phyloP scores from a whole-genome alignment of 257 asterid genomes.

The Eucommia ulmoides region DNA sequence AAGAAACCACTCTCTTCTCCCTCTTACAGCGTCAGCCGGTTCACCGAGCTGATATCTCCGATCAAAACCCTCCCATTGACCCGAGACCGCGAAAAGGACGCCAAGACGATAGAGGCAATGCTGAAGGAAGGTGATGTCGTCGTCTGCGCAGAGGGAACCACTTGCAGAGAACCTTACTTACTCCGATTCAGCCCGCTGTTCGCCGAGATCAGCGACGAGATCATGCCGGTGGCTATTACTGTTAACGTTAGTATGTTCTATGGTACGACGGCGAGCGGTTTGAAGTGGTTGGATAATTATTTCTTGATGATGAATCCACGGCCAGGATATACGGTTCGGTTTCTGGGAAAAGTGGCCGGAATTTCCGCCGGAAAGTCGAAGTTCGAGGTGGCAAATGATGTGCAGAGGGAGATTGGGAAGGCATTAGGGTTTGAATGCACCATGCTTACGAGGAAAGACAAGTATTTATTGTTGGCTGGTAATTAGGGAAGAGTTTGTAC shows the following conservation, averaged over 20 bases:
- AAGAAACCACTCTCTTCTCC: constrained; percentile 57
- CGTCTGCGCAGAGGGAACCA: constrained; percentile 94
- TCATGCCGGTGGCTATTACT: constrained; percentile 83
- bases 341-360: constrained; percentile 44
- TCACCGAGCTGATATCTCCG: constrained; percentile 77
- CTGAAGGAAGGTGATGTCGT: constrained; percentile 64
- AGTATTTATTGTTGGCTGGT: constrained; percentile 91
- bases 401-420: constrained; percentile 47
- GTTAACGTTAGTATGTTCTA: constrained; percentile 65
- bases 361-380: constrained; percentile 67
- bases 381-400: constrained; percentile 72
- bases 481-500: constrained; percentile 90
- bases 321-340: constrained; percentile 32
- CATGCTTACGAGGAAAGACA: constrained; percentile 60
- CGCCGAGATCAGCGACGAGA: constrained; percentile 73
- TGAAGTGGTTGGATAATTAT: constrained; percentile 75
- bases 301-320: constrained; percentile 81
- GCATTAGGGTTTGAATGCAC: constrained; percentile 93
- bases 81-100: constrained; percentile 47
- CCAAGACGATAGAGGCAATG: constrained; percentile 37
- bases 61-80: constrained; percentile 56
- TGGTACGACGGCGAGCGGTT: constrained; percentile 88
- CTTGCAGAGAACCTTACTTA: constrained; percentile 86
- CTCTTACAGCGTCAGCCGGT: constrained; percentile 73
- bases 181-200: constrained; percentile 75